These are phyloP conservation scores for Mycosphaerella sp. DNA, from an alignment of 2,329 filamentous ascomycete genomes.

Conservation along the genomic window DNA sequence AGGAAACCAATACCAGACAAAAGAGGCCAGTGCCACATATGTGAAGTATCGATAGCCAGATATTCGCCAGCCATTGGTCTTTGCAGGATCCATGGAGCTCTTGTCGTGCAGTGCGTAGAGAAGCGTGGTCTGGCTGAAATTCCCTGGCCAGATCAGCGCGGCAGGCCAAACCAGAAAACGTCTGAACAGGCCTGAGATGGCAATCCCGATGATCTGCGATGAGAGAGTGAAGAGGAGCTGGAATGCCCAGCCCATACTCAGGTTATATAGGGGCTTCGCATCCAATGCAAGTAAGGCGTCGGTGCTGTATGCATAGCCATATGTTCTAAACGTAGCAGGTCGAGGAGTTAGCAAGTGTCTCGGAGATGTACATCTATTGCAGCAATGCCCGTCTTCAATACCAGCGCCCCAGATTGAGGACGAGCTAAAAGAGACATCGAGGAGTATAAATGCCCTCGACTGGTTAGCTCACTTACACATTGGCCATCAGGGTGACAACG, in stretches of 20 bases:
- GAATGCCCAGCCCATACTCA: conserved; percentile 68
- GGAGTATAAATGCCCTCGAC: no score
- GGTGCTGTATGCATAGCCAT: conserved; percentile 18
- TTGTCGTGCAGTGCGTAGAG: conserved; percentile 79
- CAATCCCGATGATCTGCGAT: conserved; percentile 78
- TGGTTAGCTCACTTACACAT: conserved; percentile 1
- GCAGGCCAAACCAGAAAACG: conserved; percentile 76
- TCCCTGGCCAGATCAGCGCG: conserved; percentile 87
- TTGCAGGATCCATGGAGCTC: conserved; percentile 55
- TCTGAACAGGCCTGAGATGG: conserved; percentile 73
- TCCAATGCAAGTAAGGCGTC: conserved; percentile 76
- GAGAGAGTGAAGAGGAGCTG: conserved; percentile 78
- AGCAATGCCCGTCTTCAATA: no score
- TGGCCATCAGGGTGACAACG: conserved; percentile 38
- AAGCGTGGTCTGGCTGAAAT: conserved; percentile 81
- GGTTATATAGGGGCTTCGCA: conserved; percentile 57
- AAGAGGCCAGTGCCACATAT: conserved; percentile 62
- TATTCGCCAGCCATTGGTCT: conserved; percentile 68
- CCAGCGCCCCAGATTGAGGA: no score
- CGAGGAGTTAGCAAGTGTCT: no score
- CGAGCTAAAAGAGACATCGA: no score
- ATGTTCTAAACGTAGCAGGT: conserved; percentile 2
- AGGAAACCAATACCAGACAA: conserved; percentile 80
- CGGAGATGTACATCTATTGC: no score
- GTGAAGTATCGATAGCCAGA: conserved; percentile 81